Conservation (phyloP, 345 rosid genomes). For the Erysimum cheiranthoides region DNA sequence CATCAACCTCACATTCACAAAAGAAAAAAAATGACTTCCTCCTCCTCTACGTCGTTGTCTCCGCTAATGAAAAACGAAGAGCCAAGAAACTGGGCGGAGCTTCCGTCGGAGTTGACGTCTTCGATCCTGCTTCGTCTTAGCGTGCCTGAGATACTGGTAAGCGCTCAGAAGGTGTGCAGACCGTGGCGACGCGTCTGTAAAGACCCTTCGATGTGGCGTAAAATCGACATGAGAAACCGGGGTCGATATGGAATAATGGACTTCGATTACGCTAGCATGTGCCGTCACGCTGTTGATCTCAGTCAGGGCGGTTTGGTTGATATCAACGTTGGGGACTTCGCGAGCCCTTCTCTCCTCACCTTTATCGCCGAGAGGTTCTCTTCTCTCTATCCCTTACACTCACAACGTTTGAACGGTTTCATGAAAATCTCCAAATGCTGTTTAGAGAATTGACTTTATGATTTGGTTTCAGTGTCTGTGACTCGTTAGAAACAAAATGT, state of each 20-base stretch:
- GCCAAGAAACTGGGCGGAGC: constrained; percentile 52
- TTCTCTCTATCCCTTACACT: neutral
- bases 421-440: neutral
- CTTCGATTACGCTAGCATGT: constrained; percentile 31
- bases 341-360: constrained; percentile 45
- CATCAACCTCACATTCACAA: too few relatives aligned
- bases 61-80: neutral
- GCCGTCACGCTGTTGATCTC: constrained; percentile 55
- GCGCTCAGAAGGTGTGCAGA: constrained; percentile 55
- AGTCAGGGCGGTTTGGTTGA: constrained; percentile 52
- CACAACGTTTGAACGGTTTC: neutral
- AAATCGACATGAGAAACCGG: constrained; percentile 47
- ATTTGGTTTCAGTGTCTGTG: too few relatives aligned
- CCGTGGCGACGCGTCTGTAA: constrained; percentile 54
- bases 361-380: constrained; percentile 41
- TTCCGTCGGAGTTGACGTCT: constrained; percentile 53
- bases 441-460: too few relatives aligned
- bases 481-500: too few relatives aligned
- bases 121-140: constrained; percentile 49
- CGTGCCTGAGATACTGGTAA: constrained; percentile 43
- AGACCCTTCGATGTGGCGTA: constrained; percentile 58
- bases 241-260: neutral
- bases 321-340: constrained; percentile 46
- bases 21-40: neutral
- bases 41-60: neutral